Base-by-base conservation (phyloP, 2,329 filamentous ascomycete species). In the Cercospora brassicicola region DNA sequence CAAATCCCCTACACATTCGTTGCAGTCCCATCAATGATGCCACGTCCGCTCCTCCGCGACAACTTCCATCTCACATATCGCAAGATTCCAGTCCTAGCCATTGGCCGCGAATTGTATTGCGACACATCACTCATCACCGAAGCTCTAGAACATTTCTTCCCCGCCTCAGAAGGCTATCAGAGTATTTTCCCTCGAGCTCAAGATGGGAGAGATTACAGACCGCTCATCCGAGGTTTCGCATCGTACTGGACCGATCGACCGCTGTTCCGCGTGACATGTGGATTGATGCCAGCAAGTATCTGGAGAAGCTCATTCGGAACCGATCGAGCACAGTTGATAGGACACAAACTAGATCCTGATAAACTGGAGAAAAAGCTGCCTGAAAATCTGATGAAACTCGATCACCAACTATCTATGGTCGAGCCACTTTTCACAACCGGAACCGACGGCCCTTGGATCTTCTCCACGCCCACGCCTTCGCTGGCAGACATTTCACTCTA, bases 191-290 rank as follows among this genome's bases (percentile, higher is more conserved):
- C 79, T 1, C 59, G 65, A 5, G 72, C 75, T 2, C 59, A 72
- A 3, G 78, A 76, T 42, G 75, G 75, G 0, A 75, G 79, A 72
- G 69, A 71, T n/a, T 80, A 82, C 63, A 61, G 76, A 6, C 73
- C 75, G 0, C 65, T 82, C 2, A 79, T 77, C 4, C 71, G 80
- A n/a, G 79, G 79, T 0, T 80, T 81, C 39, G 77, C 80, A 2
- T 76, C 73, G n/a, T 81, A 81, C 68, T 82, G 80, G 80, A 78
- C 76, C 2, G 80, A 82, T 67, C 64, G 79, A 30, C 78, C 80
- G 0, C 69, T 82, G 4, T 82, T 82, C 71, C 74, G 80, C 15
- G 74, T 77, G 6, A 80, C 79, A 18, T 80, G 78, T 4, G 81
- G 81, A 3, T 72, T 82, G 0, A 82, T 82, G 59, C 81, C 81